Percentiles rank a stretch among this genome's conserved stretches.
phyloP scores from a whole-genome alignment of 2,329 filamentous ascomycete species.

The Cercospora sojina region DNA sequence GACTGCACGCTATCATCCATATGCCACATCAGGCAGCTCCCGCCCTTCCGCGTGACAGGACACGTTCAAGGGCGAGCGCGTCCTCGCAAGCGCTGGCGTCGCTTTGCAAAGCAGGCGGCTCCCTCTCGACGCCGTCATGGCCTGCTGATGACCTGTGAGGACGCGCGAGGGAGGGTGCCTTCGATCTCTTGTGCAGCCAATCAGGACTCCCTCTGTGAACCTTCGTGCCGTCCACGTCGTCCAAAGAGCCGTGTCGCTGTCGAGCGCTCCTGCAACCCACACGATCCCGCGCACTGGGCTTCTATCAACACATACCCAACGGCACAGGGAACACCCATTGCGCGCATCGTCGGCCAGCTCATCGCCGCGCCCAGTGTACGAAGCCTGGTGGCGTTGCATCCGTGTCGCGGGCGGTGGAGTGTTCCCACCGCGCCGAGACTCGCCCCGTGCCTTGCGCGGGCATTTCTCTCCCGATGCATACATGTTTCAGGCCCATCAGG shows the following conservation, averaged over 20 bases:
- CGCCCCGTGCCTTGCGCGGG: neutral
- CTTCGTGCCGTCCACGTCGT: slow-evolving; percentile 5
- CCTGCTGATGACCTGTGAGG: neutral
- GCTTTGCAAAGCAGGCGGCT: too few species aligned
- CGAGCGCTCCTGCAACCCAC: neutral
- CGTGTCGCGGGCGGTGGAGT: neutral
- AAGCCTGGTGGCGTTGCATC: neutral
- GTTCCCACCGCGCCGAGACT: neutral
- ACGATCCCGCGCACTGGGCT: neutral
- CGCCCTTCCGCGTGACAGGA: neutral
- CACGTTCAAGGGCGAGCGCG: neutral
- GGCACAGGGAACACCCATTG: neutral
- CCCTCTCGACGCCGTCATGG: neutral
- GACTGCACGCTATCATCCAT: slow-evolving; percentile 1
- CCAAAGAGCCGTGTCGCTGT: neutral
- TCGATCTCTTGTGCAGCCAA: slow-evolving; percentile 3
- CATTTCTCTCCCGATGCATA: slow-evolving; percentile 17
- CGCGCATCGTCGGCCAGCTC: neutral
- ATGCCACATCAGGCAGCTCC: neutral
- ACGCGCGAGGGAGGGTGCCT: neutral
- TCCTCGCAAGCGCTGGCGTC: too few species aligned
- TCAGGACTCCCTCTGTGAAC: neutral
- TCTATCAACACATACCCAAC: neutral
- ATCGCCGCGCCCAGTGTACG: neutral
- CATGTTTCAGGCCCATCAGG: slow-evolving; percentile 13